Conservation (phyloP, 2,329 filamentous ascomycete genomes). For the Cryphonectria radicalis region DNA sequence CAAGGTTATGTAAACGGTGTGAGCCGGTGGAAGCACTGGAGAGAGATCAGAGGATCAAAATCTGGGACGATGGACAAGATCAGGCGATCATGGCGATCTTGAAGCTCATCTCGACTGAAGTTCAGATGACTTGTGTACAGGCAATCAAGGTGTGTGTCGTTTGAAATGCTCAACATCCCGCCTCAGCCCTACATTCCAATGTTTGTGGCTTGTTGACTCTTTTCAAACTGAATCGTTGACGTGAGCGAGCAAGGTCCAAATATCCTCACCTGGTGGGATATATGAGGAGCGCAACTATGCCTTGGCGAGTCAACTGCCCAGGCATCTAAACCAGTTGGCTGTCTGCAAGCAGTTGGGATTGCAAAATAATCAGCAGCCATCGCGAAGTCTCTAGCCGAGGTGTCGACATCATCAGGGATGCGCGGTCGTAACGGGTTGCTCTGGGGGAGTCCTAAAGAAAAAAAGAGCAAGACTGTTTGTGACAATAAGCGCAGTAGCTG, state of each 20-base stretch:
- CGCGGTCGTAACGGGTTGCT: background rate
- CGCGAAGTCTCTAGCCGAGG: background rate
- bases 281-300: too few relatives aligned
- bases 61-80: background rate
- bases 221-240: background rate
- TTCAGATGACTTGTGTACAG: background rate
- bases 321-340: too few relatives aligned
- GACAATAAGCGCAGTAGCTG: background rate
- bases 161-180: background rate
- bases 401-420: background rate
- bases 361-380: background rate
- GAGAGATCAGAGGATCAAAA: background rate
- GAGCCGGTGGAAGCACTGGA: background rate
- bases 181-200: background rate
- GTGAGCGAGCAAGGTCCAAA: background rate
- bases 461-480: background rate
- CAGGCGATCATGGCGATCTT: slow-evolving; percentile 10
- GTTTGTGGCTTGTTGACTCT: background rate
- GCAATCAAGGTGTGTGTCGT: background rate
- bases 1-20: background rate
- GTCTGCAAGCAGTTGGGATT: background rate
- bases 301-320: too few relatives aligned
- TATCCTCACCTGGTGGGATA: too few relatives aligned
- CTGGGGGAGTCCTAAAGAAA: background rate
- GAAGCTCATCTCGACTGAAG: background rate